Conservation (phyloP, 441 rosid species). For the Erodium moschatum region DNA sequence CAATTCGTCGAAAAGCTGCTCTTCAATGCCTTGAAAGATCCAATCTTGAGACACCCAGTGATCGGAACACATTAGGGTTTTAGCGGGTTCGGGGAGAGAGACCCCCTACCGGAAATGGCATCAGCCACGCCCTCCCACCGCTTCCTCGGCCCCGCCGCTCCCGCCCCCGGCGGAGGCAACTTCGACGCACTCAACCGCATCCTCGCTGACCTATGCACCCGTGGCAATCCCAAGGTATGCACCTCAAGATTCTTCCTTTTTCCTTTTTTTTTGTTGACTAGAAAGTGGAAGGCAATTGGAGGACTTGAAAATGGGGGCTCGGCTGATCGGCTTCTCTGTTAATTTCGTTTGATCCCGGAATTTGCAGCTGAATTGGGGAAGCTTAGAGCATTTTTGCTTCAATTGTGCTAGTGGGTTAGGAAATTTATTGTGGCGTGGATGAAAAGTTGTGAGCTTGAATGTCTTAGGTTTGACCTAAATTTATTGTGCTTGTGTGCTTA, state of each 20-base stretch:
- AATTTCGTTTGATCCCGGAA: background rate
- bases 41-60: too few species aligned
- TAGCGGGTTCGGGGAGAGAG: too few species aligned
- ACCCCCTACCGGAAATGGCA: conserved; percentile 25
- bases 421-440: too few species aligned
- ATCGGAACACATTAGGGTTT: too few species aligned
- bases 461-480: too few species aligned
- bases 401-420: background rate
- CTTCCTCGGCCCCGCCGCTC: conserved; percentile 25
- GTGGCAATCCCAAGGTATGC: conserved; percentile 69
- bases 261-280: background rate
- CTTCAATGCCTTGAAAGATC: too few species aligned
- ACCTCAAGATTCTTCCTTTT: background rate
- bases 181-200: conserved; percentile 67
- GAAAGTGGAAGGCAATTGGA: background rate
- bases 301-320: background rate
- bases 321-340: background rate
- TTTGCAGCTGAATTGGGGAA: background rate
- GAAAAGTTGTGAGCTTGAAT: too few species aligned
- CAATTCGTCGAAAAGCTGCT: too few species aligned
- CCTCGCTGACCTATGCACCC: conserved; percentile 74
- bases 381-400: background rate
- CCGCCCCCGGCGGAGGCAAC: too few species aligned
- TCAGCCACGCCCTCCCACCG: conserved; percentile 17
- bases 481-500: too few species aligned